Evolutionary conservation across 345 rosid species (phyloP), one percentile per base, ranked within the genome.

Genomic region (Euphorbia pulcherrima): DNA sequence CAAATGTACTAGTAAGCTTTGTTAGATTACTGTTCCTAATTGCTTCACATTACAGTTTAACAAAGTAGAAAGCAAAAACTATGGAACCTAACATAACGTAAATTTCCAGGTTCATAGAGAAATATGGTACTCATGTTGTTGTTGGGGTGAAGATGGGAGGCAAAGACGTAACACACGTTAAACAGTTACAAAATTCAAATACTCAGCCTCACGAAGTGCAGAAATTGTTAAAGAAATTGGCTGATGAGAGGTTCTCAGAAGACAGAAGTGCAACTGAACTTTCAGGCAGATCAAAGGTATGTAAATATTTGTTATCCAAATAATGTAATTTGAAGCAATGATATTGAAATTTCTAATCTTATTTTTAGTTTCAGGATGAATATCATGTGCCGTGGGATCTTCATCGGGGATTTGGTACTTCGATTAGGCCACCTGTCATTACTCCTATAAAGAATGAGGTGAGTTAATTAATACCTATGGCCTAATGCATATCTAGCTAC

Each of bases 91-190:
- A 29, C 46, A 41, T 60, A 65, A n/a, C n/a, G n/a, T n/a, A n/a
- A n/a, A 26, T 65, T 70, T 63, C 57, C 63, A 88, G 97, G 83
- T 90, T 90, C 72, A 88, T 90, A 72, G 95, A 88, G 13, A 90
- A 87, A 64, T 90, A 90, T 62, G 95, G 97, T 55, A 90, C 97
- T 61, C 97, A 90, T 54, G 40, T 90, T 71, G 84, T 90, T 63
- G 85, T 81, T 74, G 92, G 97, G 68, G 92, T 88, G 17, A 84
- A 81, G 66, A 84, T 86, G 95, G 96, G 97, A 65, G 99, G 95
- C 59, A 87, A 89, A 83, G 97, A 90, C 37, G 92, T 87, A 1
- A 66, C 89, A 64, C 83, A 87, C 59, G 29, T 85, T 68, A 94
- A 91, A 82, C 97, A 94, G 80, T 61, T 68, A 17, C 90, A 82